These are phyloP conservation scores for Brachypodium distachyon DNA, from an alignment of 202 grass and related monocot genomes.

Conservation along the genomic window DNA sequence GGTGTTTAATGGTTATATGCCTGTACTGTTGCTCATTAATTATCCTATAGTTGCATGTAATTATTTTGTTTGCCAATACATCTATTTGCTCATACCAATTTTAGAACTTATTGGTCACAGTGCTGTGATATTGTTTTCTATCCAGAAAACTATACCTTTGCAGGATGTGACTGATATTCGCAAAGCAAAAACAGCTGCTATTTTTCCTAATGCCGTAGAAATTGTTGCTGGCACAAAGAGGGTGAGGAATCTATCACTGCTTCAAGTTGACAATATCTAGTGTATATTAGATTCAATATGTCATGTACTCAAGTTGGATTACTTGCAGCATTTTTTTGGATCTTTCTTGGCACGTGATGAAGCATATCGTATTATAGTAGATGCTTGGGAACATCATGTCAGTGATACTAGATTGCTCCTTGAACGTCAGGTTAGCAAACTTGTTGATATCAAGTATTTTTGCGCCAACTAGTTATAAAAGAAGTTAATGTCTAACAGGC, in stretches of 20 bases:
- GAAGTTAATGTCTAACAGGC: background rate
- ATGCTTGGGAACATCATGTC: constrained; percentile 66
- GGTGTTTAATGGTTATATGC: background rate
- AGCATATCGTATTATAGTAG: constrained; percentile 66
- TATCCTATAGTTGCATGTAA: background rate
- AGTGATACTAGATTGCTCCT: constrained; percentile 57
- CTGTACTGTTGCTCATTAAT: background rate
- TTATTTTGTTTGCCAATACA: background rate
- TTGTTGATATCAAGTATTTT: constrained; percentile 7
- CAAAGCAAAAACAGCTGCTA: constrained; percentile 96
- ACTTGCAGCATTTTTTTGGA: constrained; percentile 92
- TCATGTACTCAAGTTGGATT: constrained; percentile 11
- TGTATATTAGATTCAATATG: constrained; percentile 12
- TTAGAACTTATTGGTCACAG: background rate
- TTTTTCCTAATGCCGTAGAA: constrained; percentile 97
- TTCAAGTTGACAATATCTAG: constrained; percentile 11
- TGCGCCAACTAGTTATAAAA: background rate
- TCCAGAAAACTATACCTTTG: constrained; percentile 88
- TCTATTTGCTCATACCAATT: background rate
- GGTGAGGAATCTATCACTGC: constrained; percentile 41
- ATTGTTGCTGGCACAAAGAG: constrained; percentile 79
- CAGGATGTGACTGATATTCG: constrained; percentile 72
- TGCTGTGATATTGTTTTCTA: constrained; percentile 28
- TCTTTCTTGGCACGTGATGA: constrained; percentile 94
- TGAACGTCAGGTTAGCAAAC: constrained; percentile 55